phyloP scores from a whole-genome alignment of 805 yeast genomes.

The Ogataea parapolymorpha region DNA sequence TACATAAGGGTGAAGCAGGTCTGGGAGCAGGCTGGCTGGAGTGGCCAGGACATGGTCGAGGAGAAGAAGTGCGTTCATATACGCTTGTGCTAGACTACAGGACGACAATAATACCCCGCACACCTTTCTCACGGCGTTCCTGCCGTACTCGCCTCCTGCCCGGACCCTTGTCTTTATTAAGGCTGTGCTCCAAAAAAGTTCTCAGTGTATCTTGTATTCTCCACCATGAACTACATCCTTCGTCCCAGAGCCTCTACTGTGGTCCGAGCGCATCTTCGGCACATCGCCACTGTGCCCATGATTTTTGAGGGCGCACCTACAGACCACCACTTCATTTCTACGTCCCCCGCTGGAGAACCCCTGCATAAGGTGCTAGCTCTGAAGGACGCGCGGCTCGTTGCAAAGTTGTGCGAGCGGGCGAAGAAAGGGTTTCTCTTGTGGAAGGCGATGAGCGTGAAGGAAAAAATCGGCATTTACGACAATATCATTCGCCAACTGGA shows the following conservation, averaged over 20 bases:
- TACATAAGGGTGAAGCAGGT: no score
- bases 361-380: not conserved
- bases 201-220: not conserved
- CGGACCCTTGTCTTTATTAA: not conserved
- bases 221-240: not conserved
- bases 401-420: not conserved
- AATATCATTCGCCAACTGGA: not conserved
- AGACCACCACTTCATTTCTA: not conserved
- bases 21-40: no score
- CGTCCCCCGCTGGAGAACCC: not conserved
- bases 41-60: no score
- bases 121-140: no score
- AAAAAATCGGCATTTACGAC: constrained; percentile 1
- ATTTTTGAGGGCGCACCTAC: not conserved
- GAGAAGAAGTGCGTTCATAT: no score
- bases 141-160: no score
- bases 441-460: constrained; percentile 1
- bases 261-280: not conserved
- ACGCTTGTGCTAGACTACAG: no score
- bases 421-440: constrained; percentile 1
- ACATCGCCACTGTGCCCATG: not conserved
- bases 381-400: not conserved
- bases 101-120: no score
- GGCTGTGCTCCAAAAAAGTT: not conserved
- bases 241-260: not conserved